phyloP scores from a whole-genome alignment of 179 eudicot species.

The Corrigiola litoralis region DNA sequence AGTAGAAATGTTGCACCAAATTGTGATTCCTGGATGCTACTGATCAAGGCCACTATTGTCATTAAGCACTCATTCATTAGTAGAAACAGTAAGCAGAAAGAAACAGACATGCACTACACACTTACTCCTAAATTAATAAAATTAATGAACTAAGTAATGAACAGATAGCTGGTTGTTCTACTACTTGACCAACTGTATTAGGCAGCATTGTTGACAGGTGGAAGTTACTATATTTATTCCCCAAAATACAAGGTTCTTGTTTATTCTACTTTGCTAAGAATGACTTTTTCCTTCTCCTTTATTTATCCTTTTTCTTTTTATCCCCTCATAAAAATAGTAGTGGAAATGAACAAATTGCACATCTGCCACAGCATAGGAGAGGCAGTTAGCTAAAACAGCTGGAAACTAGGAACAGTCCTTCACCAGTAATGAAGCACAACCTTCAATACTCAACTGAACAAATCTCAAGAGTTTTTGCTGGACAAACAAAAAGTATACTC shows the following conservation, averaged over 20 bases:
- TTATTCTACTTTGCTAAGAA: slow-evolving; percentile 15
- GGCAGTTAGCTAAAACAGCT: slow-evolving; percentile 15
- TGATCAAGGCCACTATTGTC: no score
- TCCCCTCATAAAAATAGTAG: background rate
- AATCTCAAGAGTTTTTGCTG: no score
- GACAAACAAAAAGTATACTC: no score
- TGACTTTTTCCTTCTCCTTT: slow-evolving; percentile 20
- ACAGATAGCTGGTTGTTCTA: slow-evolving; percentile 2
- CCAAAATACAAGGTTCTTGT: slow-evolving; percentile 18
- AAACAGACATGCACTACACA: no score
- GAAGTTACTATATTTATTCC: slow-evolving; percentile 17
- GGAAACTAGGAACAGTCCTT: slow-evolving; percentile 18
- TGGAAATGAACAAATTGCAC: background rate
- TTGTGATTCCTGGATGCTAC: no score
- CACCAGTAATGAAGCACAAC: no score
- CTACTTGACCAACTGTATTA: slow-evolving; percentile 17
- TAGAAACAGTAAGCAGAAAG: no score
- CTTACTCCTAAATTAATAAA: background rate
- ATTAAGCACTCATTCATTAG: no score
- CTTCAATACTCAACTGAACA: no score
- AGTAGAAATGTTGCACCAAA: no score
- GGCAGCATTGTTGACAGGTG: slow-evolving; percentile 16
- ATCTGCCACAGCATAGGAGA: slow-evolving; percentile 2
- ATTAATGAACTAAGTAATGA: slow-evolving; percentile 12
- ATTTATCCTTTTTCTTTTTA: background rate